Evolutionary conservation across 768 basidiomycete genomes (phyloP).

Genomic region (Naganishia vaughanmartiniae): DNA sequence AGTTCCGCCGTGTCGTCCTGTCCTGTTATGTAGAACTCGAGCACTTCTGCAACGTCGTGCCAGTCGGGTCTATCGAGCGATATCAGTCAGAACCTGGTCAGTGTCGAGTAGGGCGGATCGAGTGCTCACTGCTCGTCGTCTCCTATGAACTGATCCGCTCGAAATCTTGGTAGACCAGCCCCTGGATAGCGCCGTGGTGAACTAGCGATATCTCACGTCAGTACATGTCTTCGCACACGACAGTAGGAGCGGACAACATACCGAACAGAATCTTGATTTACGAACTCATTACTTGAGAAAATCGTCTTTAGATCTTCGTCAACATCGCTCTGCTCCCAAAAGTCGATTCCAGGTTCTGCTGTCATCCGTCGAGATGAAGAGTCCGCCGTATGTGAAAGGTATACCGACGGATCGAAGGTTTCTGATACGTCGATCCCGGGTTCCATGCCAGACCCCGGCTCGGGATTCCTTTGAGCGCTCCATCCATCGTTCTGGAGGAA

Average conservation of each 20-base stretch:
- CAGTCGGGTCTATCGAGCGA: neutral
- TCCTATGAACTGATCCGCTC: neutral
- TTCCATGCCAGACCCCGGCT: neutral
- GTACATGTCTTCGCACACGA: neutral
- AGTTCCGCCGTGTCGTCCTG: neutral
- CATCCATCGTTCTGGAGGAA: neutral
- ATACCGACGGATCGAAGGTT: neutral
- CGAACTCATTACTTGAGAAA: neutral
- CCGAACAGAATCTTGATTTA: neutral
- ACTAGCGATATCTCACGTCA: neutral
- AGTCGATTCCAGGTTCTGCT: neutral
- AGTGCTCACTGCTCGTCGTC: neutral
- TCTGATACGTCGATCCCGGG: constrained; percentile 4
- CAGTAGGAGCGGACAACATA: neutral
- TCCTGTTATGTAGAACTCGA: neutral
- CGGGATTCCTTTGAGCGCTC: neutral
- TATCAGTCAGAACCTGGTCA: neutral
- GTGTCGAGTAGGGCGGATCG: no score
- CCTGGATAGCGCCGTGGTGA: neutral
- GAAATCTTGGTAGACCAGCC: neutral
- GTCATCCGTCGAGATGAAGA: neutral
- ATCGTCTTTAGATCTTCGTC: neutral
- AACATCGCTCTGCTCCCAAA: neutral
- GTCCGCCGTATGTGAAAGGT: neutral
- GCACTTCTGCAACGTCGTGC: neutral